A percentile compares a stretch with the other conserved stretches of the same genome.
Conservation (phyloP, 2,329 filamentous ascomycete species). For the Leptosphaerulina australis region DNA sequence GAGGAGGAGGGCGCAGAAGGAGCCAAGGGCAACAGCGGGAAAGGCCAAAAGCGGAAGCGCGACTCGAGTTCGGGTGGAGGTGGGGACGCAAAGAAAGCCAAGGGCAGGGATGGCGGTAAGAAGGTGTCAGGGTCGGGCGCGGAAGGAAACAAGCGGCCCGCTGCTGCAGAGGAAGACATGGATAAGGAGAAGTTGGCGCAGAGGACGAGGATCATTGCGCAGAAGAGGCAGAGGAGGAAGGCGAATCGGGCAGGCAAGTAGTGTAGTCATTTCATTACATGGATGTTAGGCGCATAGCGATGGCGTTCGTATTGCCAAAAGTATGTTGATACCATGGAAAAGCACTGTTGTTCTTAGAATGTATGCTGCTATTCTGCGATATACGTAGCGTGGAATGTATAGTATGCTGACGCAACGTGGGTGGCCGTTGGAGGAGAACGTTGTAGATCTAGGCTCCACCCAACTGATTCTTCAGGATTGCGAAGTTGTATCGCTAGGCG, state of each 20-base stretch:
- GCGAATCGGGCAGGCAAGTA: constrained; percentile 62
- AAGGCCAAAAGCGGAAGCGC: constrained; percentile 50
- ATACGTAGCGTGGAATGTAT: neutral
- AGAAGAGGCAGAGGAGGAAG: constrained; percentile 77
- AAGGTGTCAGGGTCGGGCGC: constrained; percentile 28
- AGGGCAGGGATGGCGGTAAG: constrained; percentile 23
- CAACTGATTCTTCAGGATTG: neutral
- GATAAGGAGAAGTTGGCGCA: constrained; percentile 62
- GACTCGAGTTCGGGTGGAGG: constrained; percentile 25
- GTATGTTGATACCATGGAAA: constrained; percentile 5
- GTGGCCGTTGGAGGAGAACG: neutral
- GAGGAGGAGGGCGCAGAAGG: constrained; percentile 21
- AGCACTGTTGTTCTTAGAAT: neutral
- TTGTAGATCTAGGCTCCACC: neutral
- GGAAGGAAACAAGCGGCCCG: constrained; percentile 20
- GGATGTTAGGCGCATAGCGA: constrained; percentile 13
- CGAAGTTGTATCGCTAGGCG: neutral
- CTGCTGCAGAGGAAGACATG: constrained; percentile 17
- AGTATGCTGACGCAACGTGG: constrained; percentile 2
- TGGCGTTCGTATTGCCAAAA: constrained; percentile 10
- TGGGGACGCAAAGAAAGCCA: constrained; percentile 14
- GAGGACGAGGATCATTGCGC: constrained; percentile 79
- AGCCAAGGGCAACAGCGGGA: constrained; percentile 20
- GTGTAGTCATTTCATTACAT: neutral
- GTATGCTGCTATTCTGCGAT: neutral